phyloP scores from a whole-genome alignment of 1,284 basidiomycete species.

The Golubevia pallescens region DNA sequence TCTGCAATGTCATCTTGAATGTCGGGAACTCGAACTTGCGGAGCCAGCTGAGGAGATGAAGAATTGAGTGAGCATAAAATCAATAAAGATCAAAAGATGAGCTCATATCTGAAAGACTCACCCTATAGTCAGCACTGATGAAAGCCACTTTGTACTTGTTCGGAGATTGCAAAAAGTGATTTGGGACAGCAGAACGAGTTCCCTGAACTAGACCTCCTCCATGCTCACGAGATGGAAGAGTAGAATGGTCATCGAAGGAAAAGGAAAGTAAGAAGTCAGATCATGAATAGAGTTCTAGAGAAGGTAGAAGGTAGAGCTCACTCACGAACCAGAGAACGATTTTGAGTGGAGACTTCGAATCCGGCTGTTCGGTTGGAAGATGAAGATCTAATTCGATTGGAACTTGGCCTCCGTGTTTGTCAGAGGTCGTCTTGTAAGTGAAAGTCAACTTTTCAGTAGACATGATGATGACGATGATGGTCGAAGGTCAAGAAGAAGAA shows the following conservation, averaged over 20 bases:
- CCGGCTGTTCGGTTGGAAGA: neutral
- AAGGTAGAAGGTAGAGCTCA: neutral
- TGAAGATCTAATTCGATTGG: neutral
- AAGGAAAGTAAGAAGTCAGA: slow-evolving; percentile 4
- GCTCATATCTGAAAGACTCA: no score
- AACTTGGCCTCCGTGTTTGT: neutral
- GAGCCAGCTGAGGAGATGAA: slow-evolving; percentile 12
- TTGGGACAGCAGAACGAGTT: slow-evolving; percentile 21
- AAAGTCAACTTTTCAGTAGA: neutral
- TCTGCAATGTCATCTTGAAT: slow-evolving; percentile 32
- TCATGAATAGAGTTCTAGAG: no score
- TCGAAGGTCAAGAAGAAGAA: no score
- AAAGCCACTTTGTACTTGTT: slow-evolving; percentile 30
- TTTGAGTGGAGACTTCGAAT: neutral
- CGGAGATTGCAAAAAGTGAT: slow-evolving; percentile 28
- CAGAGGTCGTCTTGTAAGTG: neutral
- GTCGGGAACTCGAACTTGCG: slow-evolving; percentile 27
- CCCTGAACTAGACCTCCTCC: slow-evolving; percentile 37
- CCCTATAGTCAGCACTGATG: slow-evolving; percentile 32
- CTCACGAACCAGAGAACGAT: neutral
- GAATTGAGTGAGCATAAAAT: no score
- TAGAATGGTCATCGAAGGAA: no score
- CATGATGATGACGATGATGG: neutral
- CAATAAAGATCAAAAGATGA: no score
- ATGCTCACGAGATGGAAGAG: slow-evolving; percentile 33